phyloP scores from a whole-genome alignment of 2,329 filamentous ascomycete genomes.

The Domatiomyces catenatus region DNA sequence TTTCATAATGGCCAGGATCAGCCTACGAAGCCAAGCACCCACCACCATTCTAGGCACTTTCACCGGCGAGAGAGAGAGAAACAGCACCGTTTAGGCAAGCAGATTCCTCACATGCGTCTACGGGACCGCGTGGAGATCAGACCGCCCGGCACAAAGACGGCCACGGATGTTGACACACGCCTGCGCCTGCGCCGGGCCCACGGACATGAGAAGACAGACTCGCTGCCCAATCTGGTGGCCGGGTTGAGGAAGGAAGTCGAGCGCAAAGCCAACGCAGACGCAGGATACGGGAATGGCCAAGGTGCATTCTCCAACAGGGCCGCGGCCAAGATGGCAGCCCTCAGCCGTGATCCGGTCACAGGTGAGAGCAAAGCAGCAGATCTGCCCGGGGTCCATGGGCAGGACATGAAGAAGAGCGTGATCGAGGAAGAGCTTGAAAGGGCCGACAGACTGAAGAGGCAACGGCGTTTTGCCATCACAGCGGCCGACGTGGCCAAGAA shows the following conservation, averaged over 20 bases:
- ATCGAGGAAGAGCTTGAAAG: constrained; percentile 8
- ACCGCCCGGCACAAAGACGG: neutral
- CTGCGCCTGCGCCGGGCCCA: neutral
- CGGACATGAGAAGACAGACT: neutral
- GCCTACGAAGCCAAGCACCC: neutral
- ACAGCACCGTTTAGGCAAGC: neutral
- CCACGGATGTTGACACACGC: neutral
- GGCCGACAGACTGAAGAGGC: constrained; percentile 7
- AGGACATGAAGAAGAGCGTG: constrained; percentile 2
- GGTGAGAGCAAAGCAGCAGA: neutral
- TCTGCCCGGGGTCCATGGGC: neutral
- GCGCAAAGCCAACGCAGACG: too few relatives aligned
- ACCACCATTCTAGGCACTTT: neutral
- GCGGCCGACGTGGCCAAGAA: constrained; percentile 3
- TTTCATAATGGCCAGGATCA: neutral
- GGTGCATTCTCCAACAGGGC: neutral
- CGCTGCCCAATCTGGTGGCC: neutral
- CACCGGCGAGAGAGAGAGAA: neutral
- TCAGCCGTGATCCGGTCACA: neutral
- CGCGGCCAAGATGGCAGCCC: neutral
- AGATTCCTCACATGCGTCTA: neutral
- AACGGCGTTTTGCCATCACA: constrained; percentile 6
- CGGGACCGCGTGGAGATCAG: neutral
- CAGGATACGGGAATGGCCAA: neutral
- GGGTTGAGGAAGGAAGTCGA: neutral